Conservation (phyloP, 108 stramenopile genomes). For the Parmales sp. region DNA sequence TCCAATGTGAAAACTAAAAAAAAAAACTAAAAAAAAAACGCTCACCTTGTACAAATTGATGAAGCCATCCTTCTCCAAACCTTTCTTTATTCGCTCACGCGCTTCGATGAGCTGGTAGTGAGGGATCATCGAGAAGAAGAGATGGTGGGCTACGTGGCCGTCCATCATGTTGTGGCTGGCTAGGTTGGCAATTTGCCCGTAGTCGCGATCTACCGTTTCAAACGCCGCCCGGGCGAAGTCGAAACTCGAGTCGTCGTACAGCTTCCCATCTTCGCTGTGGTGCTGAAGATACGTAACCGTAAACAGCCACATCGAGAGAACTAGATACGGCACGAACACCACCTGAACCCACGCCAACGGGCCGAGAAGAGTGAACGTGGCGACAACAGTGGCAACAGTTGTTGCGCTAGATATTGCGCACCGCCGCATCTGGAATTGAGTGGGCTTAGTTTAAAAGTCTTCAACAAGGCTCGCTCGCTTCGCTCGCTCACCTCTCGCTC, state of each 20-base stretch:
- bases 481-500: too few relatives aligned
- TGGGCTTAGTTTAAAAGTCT: constrained; percentile 25
- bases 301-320: constrained; percentile 76
- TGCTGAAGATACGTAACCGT: constrained; percentile 89
- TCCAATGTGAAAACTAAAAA: too few relatives aligned
- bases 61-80: constrained; percentile 34
- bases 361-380: constrained; percentile 45
- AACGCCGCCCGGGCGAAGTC: constrained; percentile 65
- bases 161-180: constrained; percentile 83
- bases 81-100: constrained; percentile 31
- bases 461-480: too few relatives aligned
- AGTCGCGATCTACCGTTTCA: constrained; percentile 77
- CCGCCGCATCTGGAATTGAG: constrained; percentile 40
- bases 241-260: constrained; percentile 69
- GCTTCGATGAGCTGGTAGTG: constrained; percentile 68
- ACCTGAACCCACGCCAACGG: constrained; percentile 47
- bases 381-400: constrained; percentile 36
- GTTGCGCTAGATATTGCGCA: constrained; percentile 36
- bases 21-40: too few relatives aligned
- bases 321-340: constrained; percentile 56
- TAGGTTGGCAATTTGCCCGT: constrained; percentile 66
- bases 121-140: constrained; percentile 80
- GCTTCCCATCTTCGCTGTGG: constrained; percentile 66
- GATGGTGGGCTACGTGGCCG: constrained; percentile 81
- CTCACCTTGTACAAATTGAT: constrained; percentile 50